phyloP scores from a whole-genome alignment of 139 green algal species.

The Spirogloea muscicola region DNA sequence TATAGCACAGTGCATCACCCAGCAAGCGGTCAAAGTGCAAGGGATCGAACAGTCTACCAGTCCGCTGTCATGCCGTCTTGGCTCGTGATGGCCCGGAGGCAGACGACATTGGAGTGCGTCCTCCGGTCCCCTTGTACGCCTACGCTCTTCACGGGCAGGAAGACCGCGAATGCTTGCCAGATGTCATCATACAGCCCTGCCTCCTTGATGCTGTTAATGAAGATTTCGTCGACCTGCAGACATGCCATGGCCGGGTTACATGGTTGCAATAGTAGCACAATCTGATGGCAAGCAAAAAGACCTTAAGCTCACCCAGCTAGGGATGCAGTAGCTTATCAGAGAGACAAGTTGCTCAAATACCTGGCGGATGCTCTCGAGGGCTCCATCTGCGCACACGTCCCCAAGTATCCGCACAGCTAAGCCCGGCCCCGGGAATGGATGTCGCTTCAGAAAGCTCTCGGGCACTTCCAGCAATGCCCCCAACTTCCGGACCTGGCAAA shows the following conservation, averaged over 20 bases:
- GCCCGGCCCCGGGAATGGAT: slow-evolving; percentile 96
- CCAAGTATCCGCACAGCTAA: slow-evolving; percentile 93
- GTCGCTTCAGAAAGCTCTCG: slow-evolving; percentile 81
- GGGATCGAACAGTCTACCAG: too few relatives aligned
- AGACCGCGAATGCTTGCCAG: slow-evolving; percentile 99
- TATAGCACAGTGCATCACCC: too few relatives aligned
- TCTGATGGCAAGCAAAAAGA: too few relatives aligned
- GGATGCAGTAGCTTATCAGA: neutral
- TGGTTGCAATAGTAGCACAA: too few relatives aligned
- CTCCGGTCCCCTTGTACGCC: slow-evolving; percentile 83
- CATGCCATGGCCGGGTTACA: too few relatives aligned
- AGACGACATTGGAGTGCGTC: slow-evolving; percentile 89
- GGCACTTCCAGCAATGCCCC: slow-evolving; percentile 69
- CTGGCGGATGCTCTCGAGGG: slow-evolving; percentile 65
- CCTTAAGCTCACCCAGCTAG: too few relatives aligned
- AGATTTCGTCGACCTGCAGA: slow-evolving; percentile 97
- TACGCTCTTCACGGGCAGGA: slow-evolving; percentile 83
- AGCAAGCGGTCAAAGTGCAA: too few relatives aligned
- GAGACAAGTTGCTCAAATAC: slow-evolving; percentile 15
- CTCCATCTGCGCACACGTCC: slow-evolving; percentile 78
- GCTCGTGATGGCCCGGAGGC: slow-evolving; percentile 60
- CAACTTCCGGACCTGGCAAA: slow-evolving; percentile 66
- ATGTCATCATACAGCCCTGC: slow-evolving; percentile 97
- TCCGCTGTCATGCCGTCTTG: slow-evolving; percentile 99
- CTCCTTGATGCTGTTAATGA: slow-evolving; percentile 88